Conservation (phyloP, 2,329 filamentous ascomycete genomes). For the Aspergillus sp. region DNA sequence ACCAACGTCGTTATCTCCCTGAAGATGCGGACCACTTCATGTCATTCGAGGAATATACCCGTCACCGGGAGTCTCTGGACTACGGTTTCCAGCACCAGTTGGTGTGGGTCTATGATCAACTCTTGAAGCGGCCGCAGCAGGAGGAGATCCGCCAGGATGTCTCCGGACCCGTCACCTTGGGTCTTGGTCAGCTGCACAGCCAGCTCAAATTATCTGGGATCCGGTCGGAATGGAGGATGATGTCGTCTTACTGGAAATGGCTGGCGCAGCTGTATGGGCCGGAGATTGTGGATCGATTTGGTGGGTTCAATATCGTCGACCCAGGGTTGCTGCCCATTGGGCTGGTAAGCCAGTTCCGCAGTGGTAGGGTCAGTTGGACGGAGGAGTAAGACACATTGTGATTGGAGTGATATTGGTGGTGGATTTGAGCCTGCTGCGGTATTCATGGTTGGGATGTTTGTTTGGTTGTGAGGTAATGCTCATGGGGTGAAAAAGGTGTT, state of each 20-base stretch:
- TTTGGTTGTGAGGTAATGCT: no score
- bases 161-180: not conserved
- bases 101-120: slow-evolving; percentile 4
- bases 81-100: slow-evolving; percentile 7
- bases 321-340: slow-evolving; percentile 13
- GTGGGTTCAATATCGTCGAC: slow-evolving; percentile 13
- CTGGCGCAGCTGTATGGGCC: slow-evolving; percentile 10
- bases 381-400: not conserved
- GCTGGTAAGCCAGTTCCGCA: slow-evolving; percentile 12
- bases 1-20: not conserved
- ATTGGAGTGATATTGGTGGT: no score
- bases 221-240: not conserved
- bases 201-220: slow-evolving; percentile 6
- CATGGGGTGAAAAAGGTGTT: no score
- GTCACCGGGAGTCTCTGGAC: slow-evolving; percentile 7
- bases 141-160: slow-evolving; percentile 4
- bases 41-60: slow-evolving; percentile 11
- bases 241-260: slow-evolving; percentile 13
- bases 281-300: slow-evolving; percentile 11
- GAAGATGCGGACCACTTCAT: slow-evolving; percentile 6
- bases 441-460: no score
- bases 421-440: no score
- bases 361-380: slow-evolving; percentile 7
- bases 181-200: not conserved
- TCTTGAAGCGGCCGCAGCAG: slow-evolving; percentile 6